Evolutionary conservation across 306 rosid genomes (phyloP), one percentile per base, ranked within the genome.

Genomic region (Vicia villosa): DNA sequence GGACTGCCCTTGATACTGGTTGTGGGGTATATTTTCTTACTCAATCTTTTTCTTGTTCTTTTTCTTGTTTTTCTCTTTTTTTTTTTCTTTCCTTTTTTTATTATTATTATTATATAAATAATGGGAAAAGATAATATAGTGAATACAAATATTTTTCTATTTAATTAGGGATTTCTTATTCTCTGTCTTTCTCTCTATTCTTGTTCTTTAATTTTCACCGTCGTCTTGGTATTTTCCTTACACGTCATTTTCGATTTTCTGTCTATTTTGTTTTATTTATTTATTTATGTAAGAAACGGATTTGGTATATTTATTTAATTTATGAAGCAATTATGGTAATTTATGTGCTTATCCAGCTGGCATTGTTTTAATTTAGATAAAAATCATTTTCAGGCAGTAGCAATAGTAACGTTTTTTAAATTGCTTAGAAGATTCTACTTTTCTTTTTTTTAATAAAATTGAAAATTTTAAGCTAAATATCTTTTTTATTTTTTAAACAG

Each of bases 1-100:
- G 98, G 74, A 92, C 96, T 57, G 95, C 98, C 43, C 85, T 92
- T 69, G 98, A 92, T 71, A 92, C 97, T 4, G 96, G 98, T 72
- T 92, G 96, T 80, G 98, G 96, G 90, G 98, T 92, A 80, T 0
- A 3, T 66, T 51, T 59, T n/a, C 1, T 66, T 6, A 32, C 8
- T 32, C 37, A 5, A 32, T 32, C 37, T 32, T 6, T 4, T 10
- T 3, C 8, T 40, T 32, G 12, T 21, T 38, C 1, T n/a, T n/a
- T n/a, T n/a, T n/a, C n/a, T n/a, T n/a, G n/a, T n/a, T n/a, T n/a
- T n/a, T n/a, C n/a, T n/a, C n/a, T n/a, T n/a, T n/a, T n/a, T n/a
- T n/a, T n/a, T n/a, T n/a, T n/a, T 16, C 6, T 3, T 3, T 30
- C 9, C 40, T 3, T 8, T 20, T 58, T 10, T 20, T 0, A 5